Evolutionary conservation across 495 filamentous ascomycete species (phyloP), one percentile per base, ranked within the genome.

Genomic region (Hypoxylon subgilvum): DNA sequence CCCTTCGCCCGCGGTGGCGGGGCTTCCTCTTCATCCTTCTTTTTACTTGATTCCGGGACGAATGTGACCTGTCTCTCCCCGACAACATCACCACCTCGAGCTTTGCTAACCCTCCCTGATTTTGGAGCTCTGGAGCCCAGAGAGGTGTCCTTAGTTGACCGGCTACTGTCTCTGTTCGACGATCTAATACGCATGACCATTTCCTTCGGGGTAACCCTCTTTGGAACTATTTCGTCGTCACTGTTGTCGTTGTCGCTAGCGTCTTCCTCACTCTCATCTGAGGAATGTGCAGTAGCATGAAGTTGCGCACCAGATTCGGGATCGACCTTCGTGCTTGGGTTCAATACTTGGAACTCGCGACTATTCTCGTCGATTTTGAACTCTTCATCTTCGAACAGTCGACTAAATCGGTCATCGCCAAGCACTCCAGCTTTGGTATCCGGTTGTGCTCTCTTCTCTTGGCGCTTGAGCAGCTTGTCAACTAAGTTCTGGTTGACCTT

Each of bases 331-430:
- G 79, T 95, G 70, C 88, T 94, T 22, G 95, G 91, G 69, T 97
- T 97, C 69, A 94, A 82, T 30, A 86, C 78, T 34, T 86, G 80
- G 78, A 96, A 99, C 69, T 97, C 95, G 38, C 83, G 73, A 40
- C 88, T 92, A n/a, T 72, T 84, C 70, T 97, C 94, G 61, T 99
- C 93, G 38, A 99, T 86, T 46, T 84, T 86, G 71, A 96, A 97
- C 34, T 96, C 92, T 64, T 88, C 84, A 63, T 97, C 91, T 69
- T 96, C 85, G 77, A 99, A 99, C 46, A 99, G 76, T 32, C 84
- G 81, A 58, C 80, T 79, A 84, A 99, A 99, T 72, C 95, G 92
- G 49, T 82, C 77, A 70, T 97, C 95, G 27, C 82, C 81, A 21
- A 97, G 83, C 5, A 96, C 74, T 54, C 82, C 84, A 54, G 76